Base-by-base conservation (phyloP, 306 rosid species). In the Mucuna pruriens region DNA sequence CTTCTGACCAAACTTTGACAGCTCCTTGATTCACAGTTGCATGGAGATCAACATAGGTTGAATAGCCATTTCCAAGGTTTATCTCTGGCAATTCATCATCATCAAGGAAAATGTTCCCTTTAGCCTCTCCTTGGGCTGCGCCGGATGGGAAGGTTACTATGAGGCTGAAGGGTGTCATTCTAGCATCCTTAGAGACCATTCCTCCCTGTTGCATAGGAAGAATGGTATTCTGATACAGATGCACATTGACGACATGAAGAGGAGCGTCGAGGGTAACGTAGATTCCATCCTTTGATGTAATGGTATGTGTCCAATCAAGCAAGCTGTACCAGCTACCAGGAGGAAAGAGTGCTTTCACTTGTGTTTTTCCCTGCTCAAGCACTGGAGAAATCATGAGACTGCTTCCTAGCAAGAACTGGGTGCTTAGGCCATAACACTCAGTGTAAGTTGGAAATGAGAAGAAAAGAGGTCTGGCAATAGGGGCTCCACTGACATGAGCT, bases 391-490 rank as follows among this genome's bases (percentile, higher is more conserved):
- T 78, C 93, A 93, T 74, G 55, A 95, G 92, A 74, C 98, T 73
- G 60, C 88, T 91, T 74, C 99, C 99, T 0, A 95, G 85, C 83
- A 93, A 83, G 87, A 91, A 95, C 68, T 95, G 99, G 61, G 98
- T 90, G 87, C 98, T 95, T 76, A 92, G 78, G 64, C 88, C 92
- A 8, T 91, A 93, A 42, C 90, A 84, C 70, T 88, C 87, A 0
- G 85, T 83, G 84, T 88, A 94, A 6, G 87, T 81, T 38, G 98
- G 96, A 72, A 95, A 95, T 2, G 97, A 84, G 90, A 95, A 95
- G 91, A 95, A 95, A 5, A 95, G 92, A 11, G 98, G 99, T 85
- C 99, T 87, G 5, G 99, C 98, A 64, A 95, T 91, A n/a, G 99
- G 99, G 33, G 97, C 88, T 78, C 98, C 98, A 7, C 90, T 84